These are phyloP conservation scores for Margaritispora aquatica DNA, from an alignment of 495 filamentous ascomycete species.

Conservation along the genomic window DNA sequence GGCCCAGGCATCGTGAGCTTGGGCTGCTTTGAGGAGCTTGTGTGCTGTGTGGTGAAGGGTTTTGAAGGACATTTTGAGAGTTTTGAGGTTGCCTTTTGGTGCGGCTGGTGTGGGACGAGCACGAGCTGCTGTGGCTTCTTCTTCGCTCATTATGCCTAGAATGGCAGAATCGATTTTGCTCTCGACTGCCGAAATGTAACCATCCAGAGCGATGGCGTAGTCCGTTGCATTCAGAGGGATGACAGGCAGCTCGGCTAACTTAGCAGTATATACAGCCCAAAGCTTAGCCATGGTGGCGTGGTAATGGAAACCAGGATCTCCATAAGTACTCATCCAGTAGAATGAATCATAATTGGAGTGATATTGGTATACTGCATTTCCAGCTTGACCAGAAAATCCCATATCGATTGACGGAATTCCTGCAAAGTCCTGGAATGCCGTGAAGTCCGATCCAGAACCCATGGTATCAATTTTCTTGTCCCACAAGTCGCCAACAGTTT, in stretches of 20 bases:
- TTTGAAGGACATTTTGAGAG: constrained; percentile 42
- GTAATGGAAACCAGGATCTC: constrained; percentile 78
- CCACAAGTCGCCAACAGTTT: constrained; percentile 75
- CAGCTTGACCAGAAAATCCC: constrained; percentile 51
- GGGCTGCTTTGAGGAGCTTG: constrained; percentile 51
- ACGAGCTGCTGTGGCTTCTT: constrained; percentile 45
- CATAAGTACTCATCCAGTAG: constrained; percentile 78
- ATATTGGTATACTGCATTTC: constrained; percentile 57
- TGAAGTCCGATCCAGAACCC: constrained; percentile 81
- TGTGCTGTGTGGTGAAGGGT: constrained; percentile 39
- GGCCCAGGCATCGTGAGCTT: constrained; percentile 53
- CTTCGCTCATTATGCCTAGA: constrained; percentile 29
- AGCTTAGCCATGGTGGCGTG: constrained; percentile 77
- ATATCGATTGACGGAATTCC: constrained; percentile 84
- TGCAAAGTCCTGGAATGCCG: constrained; percentile 88
- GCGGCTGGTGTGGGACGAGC: constrained; percentile 25
- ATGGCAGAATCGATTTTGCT: constrained; percentile 42
- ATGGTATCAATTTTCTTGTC: constrained; percentile 57
- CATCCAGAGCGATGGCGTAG: constrained; percentile 60
- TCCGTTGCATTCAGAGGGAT: constrained; percentile 69
- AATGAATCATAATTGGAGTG: constrained; percentile 93
- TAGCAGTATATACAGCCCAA: constrained; percentile 69
- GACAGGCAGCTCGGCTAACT: constrained; percentile 72
- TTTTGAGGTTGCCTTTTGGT: constrained; percentile 46
- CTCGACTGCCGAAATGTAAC: constrained; percentile 63